A percentile compares a stretch with the other conserved stretches of the same genome.
These are phyloP conservation scores for Yamadazyma sp. DNA, from an alignment of 1,139 yeast genomes.

Conservation along the genomic window DNA sequence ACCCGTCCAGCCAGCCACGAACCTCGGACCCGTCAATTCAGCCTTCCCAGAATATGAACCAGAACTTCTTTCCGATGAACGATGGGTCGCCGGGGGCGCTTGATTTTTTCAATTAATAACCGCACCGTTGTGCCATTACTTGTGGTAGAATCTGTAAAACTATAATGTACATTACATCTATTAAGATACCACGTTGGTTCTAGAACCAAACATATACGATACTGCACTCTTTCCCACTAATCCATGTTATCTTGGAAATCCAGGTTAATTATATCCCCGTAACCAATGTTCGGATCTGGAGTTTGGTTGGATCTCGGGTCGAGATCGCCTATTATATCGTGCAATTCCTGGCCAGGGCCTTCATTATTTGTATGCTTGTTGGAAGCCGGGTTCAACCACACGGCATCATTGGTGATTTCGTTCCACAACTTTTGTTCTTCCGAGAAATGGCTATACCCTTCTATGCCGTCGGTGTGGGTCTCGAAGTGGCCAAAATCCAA, in stretches of 20 bases:
- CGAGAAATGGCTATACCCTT: conserved; percentile 43
- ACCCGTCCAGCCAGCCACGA: conserved; percentile 4
- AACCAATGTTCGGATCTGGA: conserved; percentile 19
- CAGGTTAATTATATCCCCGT: conserved; percentile 39
- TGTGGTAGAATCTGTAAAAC: not conserved
- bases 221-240: conserved; percentile 5
- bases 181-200: not conserved
- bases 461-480: conserved; percentile 39
- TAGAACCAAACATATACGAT: not conserved
- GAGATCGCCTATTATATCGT: conserved; percentile 13
- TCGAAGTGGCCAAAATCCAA: conserved; percentile 29
- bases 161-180: conserved; percentile 6
- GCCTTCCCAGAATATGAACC: conserved; percentile 11
- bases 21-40: conserved; percentile 3
- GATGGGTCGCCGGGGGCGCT: conserved; percentile 14
- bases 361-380: not conserved
- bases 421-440: conserved; percentile 71
- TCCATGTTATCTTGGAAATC: conserved; percentile 42
- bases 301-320: conserved; percentile 3
- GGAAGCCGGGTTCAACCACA: conserved; percentile 49
- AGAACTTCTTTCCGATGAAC: conserved; percentile 33
- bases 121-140: conserved; percentile 3
- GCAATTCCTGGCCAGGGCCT: conserved; percentile 6
- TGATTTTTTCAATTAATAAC: conserved; percentile 17
- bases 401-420: conserved; percentile 72